Evolutionary conservation across 345 rosid species (phyloP).

Genomic region (Erucastrum elatum): DNA sequence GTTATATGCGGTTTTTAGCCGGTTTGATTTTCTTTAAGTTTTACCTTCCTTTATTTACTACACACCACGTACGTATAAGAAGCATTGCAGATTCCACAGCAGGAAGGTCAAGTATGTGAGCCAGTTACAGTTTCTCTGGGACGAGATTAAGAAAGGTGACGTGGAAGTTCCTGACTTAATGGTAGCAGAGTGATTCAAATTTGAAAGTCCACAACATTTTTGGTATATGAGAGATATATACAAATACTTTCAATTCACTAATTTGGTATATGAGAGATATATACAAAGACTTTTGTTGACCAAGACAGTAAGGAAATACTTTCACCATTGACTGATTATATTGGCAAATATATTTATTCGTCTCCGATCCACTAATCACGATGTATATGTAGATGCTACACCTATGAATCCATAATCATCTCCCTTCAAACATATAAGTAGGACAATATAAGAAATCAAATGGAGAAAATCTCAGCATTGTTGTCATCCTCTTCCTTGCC

Average conservation of each 20-base stretch:
- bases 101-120: slow-evolving; percentile 93
- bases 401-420: not conserved
- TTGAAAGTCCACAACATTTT: not conserved
- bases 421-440: not conserved
- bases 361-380: not conserved
- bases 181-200: not conserved
- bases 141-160: slow-evolving; percentile 72
- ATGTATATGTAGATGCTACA: not conserved
- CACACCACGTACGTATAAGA: too few species aligned
- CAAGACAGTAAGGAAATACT: too few species aligned
- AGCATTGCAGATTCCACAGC: slow-evolving; percentile 53
- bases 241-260: not conserved
- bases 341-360: not conserved
- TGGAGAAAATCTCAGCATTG: slow-evolving; percentile 26
- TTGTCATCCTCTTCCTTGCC: slow-evolving; percentile 18
- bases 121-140: slow-evolving; percentile 87
- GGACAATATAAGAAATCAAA: not conserved
- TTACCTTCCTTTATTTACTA: not conserved
- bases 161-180: slow-evolving; percentile 47
- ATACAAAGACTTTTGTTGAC: not conserved
- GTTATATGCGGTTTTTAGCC: too few species aligned
- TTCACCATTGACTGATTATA: not conserved
- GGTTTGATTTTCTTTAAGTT: not conserved
- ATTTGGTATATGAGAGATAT: not conserved
- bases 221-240: not conserved